Percentiles rank a stretch among this genome's conserved stretches.
Evolutionary conservation across 1,284 basidiomycete genomes (phyloP).

Genomic region (Mycena citricolor): DNA sequence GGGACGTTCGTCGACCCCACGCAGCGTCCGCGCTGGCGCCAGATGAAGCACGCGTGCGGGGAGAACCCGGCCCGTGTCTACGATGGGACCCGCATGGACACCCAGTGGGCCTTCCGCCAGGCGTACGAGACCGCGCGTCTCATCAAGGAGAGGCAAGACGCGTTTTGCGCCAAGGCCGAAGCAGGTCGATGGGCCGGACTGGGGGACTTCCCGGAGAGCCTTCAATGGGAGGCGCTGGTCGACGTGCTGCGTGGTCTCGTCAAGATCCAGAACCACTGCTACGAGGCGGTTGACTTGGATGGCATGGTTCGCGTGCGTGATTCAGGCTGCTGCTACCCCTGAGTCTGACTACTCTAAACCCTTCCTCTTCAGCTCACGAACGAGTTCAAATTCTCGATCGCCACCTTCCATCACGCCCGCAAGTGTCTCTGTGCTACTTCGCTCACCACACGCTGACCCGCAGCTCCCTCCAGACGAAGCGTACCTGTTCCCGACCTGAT

Average conservation of each 20-base stretch:
- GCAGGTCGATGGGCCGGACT: slow-evolving; percentile 48
- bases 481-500: slow-evolving; percentile 44
- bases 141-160: slow-evolving; percentile 66
- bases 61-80: slow-evolving; percentile 48
- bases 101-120: slow-evolving; percentile 58
- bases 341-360: slow-evolving; percentile 73
- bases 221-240: slow-evolving; percentile 54
- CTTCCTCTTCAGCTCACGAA: slow-evolving; percentile 21
- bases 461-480: slow-evolving; percentile 20
- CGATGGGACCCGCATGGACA: slow-evolving; percentile 54
- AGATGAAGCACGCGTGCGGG: slow-evolving; percentile 54
- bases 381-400: slow-evolving; percentile 23
- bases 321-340: slow-evolving; percentile 57
- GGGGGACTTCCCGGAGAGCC: slow-evolving; percentile 45
- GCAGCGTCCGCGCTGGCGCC: slow-evolving; percentile 52
- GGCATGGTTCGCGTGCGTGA: slow-evolving; percentile 23
- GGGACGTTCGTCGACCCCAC: slow-evolving; percentile 37
- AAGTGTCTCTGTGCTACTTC: neutral
- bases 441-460: slow-evolving; percentile 5
- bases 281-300: slow-evolving; percentile 20
- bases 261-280: slow-evolving; percentile 27
- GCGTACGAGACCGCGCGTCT: slow-evolving; percentile 63
- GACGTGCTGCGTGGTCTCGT: slow-evolving; percentile 51
- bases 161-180: slow-evolving; percentile 52
- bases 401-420: slow-evolving; percentile 22